Base-by-base conservation (phyloP, 768 basidiomycete species). In the Tulasnella sp. region DNA sequence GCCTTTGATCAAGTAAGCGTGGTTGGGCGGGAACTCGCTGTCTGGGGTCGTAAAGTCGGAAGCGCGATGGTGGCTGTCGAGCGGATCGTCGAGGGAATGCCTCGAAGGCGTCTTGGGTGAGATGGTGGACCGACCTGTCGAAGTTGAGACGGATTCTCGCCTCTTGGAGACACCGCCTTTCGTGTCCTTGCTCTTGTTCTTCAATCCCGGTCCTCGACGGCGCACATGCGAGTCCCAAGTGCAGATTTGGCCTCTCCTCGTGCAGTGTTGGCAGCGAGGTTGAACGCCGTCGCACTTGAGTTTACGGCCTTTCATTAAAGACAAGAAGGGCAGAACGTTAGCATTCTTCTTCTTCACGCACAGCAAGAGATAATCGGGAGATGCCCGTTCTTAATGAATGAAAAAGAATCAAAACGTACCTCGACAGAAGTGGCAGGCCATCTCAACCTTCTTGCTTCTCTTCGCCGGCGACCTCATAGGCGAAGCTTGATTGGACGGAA, bases 261-360 rank as follows among this genome's bases (percentile, higher is more conserved):
- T 89, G 83, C 93, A 95, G 84, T 93, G 93, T 75, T 91, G 90
- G 83, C 93, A 95, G 37, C 91, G 88, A 40, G 93, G 93, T 82
- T 93, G 92, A n/a, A 88, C 91, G 55, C 93, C 93, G 83, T 95
- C 93, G 81, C 93, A 95, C 83, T 93, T 91, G 26, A 93, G 95
- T 86, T 95, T 95, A 79, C 93, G 93, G 46, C 93, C 93, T 94
- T 81, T 39, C 69, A 73, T 51, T 32, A 73, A 32, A 73, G 71
- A 80, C 44, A 73, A 74, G 51, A 69, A 44, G 70, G 37, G 48
- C 16, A 39, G 70, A 71, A 46, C 13, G 26, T 16, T 29, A 44
- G 44, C 16, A 42, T 15, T 42, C 3, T 18, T 44, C 15, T 13
- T 20, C 15, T 61, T 35, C 67, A 46, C 44, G 37, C 46, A 16